Base-by-base conservation (phyloP, 2,329 filamentous ascomycete species). In the Chaetothyriales sp. region DNA sequence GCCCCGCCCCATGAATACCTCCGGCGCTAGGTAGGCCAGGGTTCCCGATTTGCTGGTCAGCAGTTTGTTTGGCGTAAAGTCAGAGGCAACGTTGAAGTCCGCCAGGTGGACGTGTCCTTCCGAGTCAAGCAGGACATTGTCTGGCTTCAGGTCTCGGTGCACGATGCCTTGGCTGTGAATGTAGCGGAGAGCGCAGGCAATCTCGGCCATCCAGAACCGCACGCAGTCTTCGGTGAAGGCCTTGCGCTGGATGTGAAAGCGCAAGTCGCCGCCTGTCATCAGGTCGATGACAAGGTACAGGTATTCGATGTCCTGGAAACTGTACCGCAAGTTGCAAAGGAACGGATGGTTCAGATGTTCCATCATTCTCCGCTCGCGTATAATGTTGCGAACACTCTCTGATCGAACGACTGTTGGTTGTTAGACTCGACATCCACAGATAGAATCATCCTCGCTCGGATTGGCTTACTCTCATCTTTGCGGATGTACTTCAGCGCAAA, bases 251-350 rank as follows among this genome's bases (percentile, higher is more conserved):
- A 98, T 96, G 70, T 98, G 92, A 66, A 96, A 98, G 64, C 92
- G 83, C 56, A 98, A 70, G 68, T 98, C 92, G 62, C 92, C 92
- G 52, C 92, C 92, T 63, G 84, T 96, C 92, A 98, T 98, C 54
- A 98, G 72, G 70, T 98, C 92, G 56, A 98, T 88, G 49, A 98
- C 90, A 50, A 98, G 81, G 67, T 98, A 86, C 87, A 98, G 84
- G 70, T 98, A 98, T 68, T 98, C 92, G 61, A 96, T 88, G 68
- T 98, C 92, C 70, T 98, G 92, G 66, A 98, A 98, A 70, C 89
- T 95, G 72, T 96, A 98, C 62, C 92, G 85, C 73, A 98, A 73
- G 68, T 98, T 98, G 73, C 90, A 96, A 60, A 98, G 84, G 67
- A 96, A 98, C 22, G 90, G 88, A 64, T 98, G 92, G 66, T 95